These are phyloP conservation scores for Parsonsia alboflavescens DNA, from an alignment of 257 asterid species.

Conservation along the genomic window DNA sequence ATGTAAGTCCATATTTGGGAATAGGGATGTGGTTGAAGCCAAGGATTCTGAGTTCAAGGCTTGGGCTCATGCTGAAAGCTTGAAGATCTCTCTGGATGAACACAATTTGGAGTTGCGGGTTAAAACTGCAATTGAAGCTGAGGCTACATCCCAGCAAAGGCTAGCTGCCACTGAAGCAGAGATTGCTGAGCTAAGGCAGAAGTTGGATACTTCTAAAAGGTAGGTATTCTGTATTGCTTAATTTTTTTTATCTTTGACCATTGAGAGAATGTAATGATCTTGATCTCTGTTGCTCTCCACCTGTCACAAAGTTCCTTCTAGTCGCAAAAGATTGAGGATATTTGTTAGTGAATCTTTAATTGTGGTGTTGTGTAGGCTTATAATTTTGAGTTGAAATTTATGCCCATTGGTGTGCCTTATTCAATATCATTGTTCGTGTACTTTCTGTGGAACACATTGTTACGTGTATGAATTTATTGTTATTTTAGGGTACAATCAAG, in stretches of 20 bases:
- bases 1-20: slow-evolving; percentile 9
- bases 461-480: background rate
- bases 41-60: slow-evolving; percentile 70
- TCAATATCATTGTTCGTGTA: background rate
- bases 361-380: background rate
- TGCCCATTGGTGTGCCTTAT: background rate
- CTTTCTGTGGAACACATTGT: background rate
- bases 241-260: background rate
- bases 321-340: background rate
- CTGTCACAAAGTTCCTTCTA: background rate
- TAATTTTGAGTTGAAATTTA: background rate
- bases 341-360: background rate
- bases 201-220: slow-evolving; percentile 72
- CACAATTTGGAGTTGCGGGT: slow-evolving; percentile 82
- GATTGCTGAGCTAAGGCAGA: slow-evolving; percentile 88
- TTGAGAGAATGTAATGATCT: background rate
- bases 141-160: slow-evolving; percentile 85
- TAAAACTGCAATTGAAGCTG: slow-evolving; percentile 93
- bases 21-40: slow-evolving; percentile 82
- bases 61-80: slow-evolving; percentile 79
- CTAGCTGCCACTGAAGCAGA: slow-evolving; percentile 92
- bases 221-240: slow-evolving; percentile 19
- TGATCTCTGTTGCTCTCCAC: background rate
- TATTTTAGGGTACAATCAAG: slow-evolving; percentile 62
- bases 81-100: slow-evolving; percentile 81